Evolutionary conservation across 495 filamentous ascomycete genomes (phyloP).

Genomic region (Astrocystis sublimbata): DNA sequence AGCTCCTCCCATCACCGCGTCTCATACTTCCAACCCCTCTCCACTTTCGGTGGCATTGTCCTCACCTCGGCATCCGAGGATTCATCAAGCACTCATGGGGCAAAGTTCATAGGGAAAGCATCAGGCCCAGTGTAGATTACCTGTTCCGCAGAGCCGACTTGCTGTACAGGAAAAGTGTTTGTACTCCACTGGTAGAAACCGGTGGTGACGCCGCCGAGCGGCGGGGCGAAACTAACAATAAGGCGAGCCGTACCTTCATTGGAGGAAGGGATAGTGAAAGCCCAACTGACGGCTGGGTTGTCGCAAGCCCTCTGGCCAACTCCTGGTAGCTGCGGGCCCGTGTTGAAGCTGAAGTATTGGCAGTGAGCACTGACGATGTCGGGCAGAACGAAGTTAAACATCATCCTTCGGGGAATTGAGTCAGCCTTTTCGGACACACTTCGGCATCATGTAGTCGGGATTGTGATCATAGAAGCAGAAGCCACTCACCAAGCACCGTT

Average conservation of each 20-base stretch:
- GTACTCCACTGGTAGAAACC: conserved; percentile 31
- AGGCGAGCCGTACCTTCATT: conserved; percentile 26
- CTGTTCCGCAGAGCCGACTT: conserved; percentile 17
- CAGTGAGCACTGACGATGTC: conserved; percentile 19
- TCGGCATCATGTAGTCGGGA: background rate
- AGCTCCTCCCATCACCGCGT: background rate
- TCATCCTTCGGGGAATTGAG: conserved; percentile 20
- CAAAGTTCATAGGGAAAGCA: background rate
- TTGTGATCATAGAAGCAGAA: background rate
- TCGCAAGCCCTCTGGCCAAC: conserved; percentile 20
- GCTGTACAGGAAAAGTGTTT: conserved; percentile 23
- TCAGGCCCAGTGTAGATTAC: conserved; percentile 23
- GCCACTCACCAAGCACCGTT: conserved; percentile 27
- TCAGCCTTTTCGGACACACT: background rate
- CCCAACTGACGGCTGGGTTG: conserved; percentile 27
- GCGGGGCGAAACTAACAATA: conserved; percentile 26
- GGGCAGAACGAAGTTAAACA: conserved; percentile 24
- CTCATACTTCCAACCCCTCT: background rate
- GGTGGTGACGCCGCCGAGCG: background rate
- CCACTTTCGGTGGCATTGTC: background rate
- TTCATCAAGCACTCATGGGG: background rate
- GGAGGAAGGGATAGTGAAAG: conserved; percentile 26
- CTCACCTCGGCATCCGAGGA: background rate
- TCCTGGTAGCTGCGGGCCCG: conserved; percentile 19
- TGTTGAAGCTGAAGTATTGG: conserved; percentile 24